Base-by-base conservation (phyloP, 2,329 filamentous ascomycete species). In the Penicillium sp. region DNA sequence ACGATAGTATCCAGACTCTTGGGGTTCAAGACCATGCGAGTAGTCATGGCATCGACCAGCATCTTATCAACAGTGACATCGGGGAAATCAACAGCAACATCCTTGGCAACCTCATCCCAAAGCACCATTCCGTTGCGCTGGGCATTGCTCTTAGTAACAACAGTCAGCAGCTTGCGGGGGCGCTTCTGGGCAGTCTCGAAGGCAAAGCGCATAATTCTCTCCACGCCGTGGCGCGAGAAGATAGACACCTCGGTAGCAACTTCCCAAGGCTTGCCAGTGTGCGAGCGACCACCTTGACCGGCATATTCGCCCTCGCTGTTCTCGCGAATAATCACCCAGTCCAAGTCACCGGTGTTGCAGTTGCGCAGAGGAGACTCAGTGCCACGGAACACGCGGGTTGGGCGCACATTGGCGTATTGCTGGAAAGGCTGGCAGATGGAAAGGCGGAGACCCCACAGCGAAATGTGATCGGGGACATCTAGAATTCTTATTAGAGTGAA, bases 261-360 rank as follows among this genome's bases (percentile, higher is more conserved):
- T 64, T 86, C 84, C 82, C 84, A 86, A 0, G 80, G 75, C 48
- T 78, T 74, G 7, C 83, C 80, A 2, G 73, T 69, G 67, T 87
- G 84, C 0, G 83, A 84, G 0, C 83, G 78, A 0, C 85, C 85
- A 1, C 84, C 84, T 51, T 87, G 83, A 0, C 84, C 84, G 1
- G 84, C 82, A 55, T 87, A 87, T 61, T 87, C 84, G 46, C 84
- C 84, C 58, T 87, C 84, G 21, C 81, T 84, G 68, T 87, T 87
- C 70, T 87, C 85, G 20, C 84, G 82, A 33, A 87, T 73, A 47
- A 87, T 86, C 8, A 86, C 82, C 83, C 84, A 87, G 69, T 87
- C 82, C 0, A 87, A 78, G 44, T 87, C 83, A 0, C 83, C 83
- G 0, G 79, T 75, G 68, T 59, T 76, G 73, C 50, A 80, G 71